A percentile compares a stretch with the other conserved stretches of the same genome.
Conservation (phyloP, 1,284 basidiomycete species). For the Athelia psychrophila region DNA sequence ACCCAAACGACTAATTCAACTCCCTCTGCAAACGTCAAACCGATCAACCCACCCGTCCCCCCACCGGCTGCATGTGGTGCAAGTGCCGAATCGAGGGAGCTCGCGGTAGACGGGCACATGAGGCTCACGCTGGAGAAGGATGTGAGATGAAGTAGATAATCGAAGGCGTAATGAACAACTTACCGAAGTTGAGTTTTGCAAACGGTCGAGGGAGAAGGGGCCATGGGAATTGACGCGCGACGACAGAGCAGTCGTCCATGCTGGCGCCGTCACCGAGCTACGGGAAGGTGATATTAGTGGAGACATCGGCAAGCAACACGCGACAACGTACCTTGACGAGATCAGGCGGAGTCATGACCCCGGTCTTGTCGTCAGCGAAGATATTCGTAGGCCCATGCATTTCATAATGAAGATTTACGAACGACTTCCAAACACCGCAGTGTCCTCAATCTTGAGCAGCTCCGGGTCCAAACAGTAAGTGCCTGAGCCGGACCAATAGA, state of each 20-base stretch:
- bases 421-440: slow-evolving; percentile 42
- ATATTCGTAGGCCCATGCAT: slow-evolving; percentile 34
- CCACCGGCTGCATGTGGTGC: too few species aligned
- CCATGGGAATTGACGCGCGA: slow-evolving; percentile 46
- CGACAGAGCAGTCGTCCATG: slow-evolving; percentile 42
- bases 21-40: too few species aligned
- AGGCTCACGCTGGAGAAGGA: too few species aligned
- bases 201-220: too few species aligned
- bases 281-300: not conserved
- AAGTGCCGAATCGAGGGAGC: too few species aligned
- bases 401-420: slow-evolving; percentile 42
- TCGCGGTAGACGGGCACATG: too few species aligned
- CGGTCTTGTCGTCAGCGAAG: slow-evolving; percentile 34
- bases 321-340: slow-evolving; percentile 29
- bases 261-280: slow-evolving; percentile 38
- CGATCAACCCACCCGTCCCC: too few species aligned
- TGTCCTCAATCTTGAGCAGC: slow-evolving; percentile 37
- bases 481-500: slow-evolving; percentile 48
- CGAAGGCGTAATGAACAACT: too few species aligned
- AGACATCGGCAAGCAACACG: not conserved
- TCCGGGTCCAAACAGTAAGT: slow-evolving; percentile 37
- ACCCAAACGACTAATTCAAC: too few species aligned
- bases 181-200: too few species aligned
- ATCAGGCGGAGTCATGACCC: slow-evolving; percentile 44
- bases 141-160: too few species aligned